A percentile compares a stretch with the other conserved stretches of the same genome.
These are phyloP conservation scores for Pyrenula aspistea DNA, from an alignment of 495 filamentous ascomycete species.

Conservation along the genomic window DNA sequence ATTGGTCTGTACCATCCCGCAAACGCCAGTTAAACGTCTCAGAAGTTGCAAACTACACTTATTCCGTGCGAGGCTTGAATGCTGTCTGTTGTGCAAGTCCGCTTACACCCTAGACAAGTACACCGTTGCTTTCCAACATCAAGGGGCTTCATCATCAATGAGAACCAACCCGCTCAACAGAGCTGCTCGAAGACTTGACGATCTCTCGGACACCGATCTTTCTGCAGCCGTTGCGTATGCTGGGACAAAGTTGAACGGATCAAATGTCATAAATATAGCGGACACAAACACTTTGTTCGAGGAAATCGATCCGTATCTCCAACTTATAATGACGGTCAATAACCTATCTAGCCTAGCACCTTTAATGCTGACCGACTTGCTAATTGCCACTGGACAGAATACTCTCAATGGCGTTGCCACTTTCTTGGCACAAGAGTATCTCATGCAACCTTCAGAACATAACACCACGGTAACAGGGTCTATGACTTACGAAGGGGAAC, in stretches of 20 bases:
- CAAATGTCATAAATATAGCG: neutral
- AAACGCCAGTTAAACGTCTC: neutral
- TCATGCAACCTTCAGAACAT: neutral
- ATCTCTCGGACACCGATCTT: neutral
- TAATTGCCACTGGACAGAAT: neutral
- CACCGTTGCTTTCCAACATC: neutral
- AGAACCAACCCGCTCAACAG: neutral
- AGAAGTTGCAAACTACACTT: neutral
- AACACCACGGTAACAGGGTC: neutral
- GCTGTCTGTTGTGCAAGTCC: neutral
- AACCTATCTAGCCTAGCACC: neutral
- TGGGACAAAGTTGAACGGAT: neutral
- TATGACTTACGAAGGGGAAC: neutral
- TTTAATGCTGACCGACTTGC: neutral
- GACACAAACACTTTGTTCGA: neutral
- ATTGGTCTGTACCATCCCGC: neutral
- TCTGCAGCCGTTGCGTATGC: neutral
- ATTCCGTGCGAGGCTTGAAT: neutral
- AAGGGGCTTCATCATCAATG: neutral
- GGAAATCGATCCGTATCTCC: neutral
- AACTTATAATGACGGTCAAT: neutral
- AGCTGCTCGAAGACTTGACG: neutral
- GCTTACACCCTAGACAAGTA: neutral
- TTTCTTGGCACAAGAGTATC: neutral
- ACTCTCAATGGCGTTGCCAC: neutral